A percentile compares a stretch with the other conserved stretches of the same genome.
These are phyloP conservation scores for Auricularia sp. DNA, from an alignment of 768 basidiomycete genomes.

Conservation along the genomic window DNA sequence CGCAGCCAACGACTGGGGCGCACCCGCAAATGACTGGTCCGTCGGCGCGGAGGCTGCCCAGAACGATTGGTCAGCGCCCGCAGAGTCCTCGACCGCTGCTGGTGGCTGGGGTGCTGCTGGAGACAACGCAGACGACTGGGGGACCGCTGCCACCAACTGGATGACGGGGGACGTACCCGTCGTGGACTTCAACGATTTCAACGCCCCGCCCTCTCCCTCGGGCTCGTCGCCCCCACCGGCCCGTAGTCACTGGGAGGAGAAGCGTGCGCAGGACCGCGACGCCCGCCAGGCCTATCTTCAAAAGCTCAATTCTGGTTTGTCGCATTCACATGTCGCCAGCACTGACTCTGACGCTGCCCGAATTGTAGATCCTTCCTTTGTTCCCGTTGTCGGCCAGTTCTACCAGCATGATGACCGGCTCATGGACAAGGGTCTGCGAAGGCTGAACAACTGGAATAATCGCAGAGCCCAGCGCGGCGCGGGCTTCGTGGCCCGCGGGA, in stretches of 20 bases:
- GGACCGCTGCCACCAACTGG: neutral
- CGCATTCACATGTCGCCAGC: neutral
- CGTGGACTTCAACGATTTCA: constrained; percentile 65
- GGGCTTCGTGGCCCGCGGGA: constrained; percentile 47
- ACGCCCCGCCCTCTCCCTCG: constrained; percentile 27
- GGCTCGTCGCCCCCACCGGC: constrained; percentile 23
- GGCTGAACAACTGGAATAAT: constrained; percentile 60
- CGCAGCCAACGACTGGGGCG: neutral
- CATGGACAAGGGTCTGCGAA: constrained; percentile 70
- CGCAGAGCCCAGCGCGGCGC: neutral
- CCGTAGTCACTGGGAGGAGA: neutral
- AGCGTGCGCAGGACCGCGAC: neutral
- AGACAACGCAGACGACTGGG: neutral
- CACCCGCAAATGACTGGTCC: neutral
- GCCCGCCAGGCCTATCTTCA: constrained; percentile 83
- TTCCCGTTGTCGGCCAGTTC: constrained; percentile 84
- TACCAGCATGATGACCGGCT: constrained; percentile 93
- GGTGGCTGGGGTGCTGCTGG: neutral
- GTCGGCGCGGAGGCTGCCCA: neutral
- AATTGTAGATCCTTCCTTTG: constrained; percentile 66
- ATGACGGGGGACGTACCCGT: constrained; percentile 54
- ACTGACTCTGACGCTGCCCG: neutral
- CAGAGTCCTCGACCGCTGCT: neutral
- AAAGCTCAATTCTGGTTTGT: constrained; percentile 42
- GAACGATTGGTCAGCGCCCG: neutral